These are phyloP conservation scores for Wickerhamomyces mucosus DNA, from an alignment of 805 yeast species.

Conservation along the genomic window DNA sequence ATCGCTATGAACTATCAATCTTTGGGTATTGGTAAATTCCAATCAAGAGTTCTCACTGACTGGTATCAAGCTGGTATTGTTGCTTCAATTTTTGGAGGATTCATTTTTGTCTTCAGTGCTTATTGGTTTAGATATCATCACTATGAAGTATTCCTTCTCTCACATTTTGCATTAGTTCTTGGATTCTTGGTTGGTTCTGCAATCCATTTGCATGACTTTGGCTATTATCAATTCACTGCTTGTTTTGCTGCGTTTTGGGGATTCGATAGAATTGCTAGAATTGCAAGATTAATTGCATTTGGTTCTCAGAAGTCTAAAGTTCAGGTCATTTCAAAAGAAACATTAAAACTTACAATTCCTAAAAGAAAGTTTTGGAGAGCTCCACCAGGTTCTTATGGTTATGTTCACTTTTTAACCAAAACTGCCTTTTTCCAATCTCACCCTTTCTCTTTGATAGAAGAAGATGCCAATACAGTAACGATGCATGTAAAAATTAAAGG, in stretches of 20 bases:
- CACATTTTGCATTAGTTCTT: conserved; percentile 48
- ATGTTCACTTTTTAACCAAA: conserved; percentile 44
- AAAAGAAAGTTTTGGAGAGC: conserved; percentile 39
- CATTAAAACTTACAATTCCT: conserved; percentile 29
- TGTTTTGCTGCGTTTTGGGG: conserved; percentile 33
- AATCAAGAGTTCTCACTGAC: conserved; percentile 4
- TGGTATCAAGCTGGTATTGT: conserved; percentile 18
- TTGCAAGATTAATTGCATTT: conserved; percentile 14
- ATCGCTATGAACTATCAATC: conserved; percentile 17
- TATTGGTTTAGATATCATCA: conserved; percentile 39
- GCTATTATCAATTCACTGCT: conserved; percentile 37
- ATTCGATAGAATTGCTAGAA: conserved; percentile 40
- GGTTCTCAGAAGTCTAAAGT: conserved; percentile 19
- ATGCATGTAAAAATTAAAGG: conserved; percentile 43
- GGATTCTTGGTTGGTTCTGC: conserved; percentile 45
- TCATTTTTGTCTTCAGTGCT: conserved; percentile 8
- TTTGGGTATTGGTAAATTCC: conserved; percentile 6
- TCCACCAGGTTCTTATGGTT: conserved; percentile 50
- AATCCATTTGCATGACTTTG: conserved; percentile 44
- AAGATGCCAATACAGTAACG: conserved; percentile 28
- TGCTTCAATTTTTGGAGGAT: conserved; percentile 6
- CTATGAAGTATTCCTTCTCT: conserved; percentile 52
- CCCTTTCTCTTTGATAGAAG: conserved; percentile 55
- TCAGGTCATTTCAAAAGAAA: conserved; percentile 28
- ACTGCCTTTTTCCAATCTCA: conserved; percentile 59